phyloP scores from a whole-genome alignment of 768 basidiomycete genomes.

The Suillus discolor region DNA sequence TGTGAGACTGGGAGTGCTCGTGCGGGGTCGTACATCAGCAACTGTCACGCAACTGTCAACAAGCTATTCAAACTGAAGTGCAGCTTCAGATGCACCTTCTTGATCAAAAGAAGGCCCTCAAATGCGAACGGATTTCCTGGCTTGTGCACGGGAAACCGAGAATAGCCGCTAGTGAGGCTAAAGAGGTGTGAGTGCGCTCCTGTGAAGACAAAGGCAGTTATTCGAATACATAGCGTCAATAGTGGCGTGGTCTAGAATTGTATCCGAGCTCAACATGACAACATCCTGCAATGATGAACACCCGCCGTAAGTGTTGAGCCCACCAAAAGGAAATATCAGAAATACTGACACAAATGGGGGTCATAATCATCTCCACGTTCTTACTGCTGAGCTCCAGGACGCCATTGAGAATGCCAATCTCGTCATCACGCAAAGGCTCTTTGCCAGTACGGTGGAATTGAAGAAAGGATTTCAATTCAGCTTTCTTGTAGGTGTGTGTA shows the following conservation, averaged over 20 bases:
- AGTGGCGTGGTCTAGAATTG: constrained; percentile 73
- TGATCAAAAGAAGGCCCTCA: constrained; percentile 80
- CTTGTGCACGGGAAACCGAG: constrained; percentile 88
- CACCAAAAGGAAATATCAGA: background rate
- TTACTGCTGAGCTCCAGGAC: constrained; percentile 81
- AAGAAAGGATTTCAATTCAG: constrained; percentile 76
- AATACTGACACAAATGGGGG: constrained; percentile 60
- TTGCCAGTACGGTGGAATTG: constrained; percentile 78
- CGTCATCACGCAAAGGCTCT: constrained; percentile 76
- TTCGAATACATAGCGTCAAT: constrained; percentile 70
- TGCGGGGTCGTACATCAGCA: constrained; percentile 89
- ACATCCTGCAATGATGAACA: constrained; percentile 58
- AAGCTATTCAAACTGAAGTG: constrained; percentile 11
- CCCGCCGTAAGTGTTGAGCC: constrained; percentile 52
- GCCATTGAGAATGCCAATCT: constrained; percentile 79
- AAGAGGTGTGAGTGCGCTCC: constrained; percentile 9
- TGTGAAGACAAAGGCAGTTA: constrained; percentile 1
- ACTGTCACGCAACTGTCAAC: constrained; percentile 44
- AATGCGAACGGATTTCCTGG: constrained; percentile 70
- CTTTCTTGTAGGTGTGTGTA: constrained; percentile 78
- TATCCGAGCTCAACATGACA: constrained; percentile 76
- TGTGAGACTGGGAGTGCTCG: constrained; percentile 70
- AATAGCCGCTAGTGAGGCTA: constrained; percentile 80
- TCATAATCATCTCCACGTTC: constrained; percentile 80
- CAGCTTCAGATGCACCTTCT: constrained; percentile 53